These are phyloP conservation scores for Achlya hypogyna DNA, from an alignment of 352 stramenopile genomes.

Conservation along the genomic window DNA sequence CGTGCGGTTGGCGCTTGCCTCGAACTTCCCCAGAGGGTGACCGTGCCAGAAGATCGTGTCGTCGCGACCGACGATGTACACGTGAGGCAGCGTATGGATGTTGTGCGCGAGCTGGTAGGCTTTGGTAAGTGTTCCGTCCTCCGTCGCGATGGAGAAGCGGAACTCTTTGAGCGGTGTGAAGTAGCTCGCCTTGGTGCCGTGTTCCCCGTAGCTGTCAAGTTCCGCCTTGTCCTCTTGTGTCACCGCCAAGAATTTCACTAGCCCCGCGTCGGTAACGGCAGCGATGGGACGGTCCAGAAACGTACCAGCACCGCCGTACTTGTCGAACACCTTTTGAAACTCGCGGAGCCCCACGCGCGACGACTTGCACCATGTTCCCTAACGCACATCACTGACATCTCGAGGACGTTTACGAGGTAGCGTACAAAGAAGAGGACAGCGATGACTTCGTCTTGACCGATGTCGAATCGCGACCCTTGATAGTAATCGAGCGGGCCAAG, in stretches of 20 bases:
- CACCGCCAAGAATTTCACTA: conserved; percentile 48
- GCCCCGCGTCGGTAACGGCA: not conserved
- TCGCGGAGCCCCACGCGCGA: conserved; percentile 42
- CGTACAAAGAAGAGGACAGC: conserved; percentile 74
- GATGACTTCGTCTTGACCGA: conserved; percentile 52
- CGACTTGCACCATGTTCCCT: conserved; percentile 56
- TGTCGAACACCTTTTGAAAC: conserved; percentile 22
- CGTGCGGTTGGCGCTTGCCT: not conserved
- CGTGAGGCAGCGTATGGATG: conserved; percentile 6
- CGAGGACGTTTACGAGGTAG: not conserved
- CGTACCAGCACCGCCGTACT: conserved; percentile 6
- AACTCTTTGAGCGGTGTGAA: conserved; percentile 47
- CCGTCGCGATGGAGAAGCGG: conserved; percentile 50
- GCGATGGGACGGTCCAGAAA: not conserved
- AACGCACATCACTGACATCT: not conserved
- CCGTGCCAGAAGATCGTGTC: conserved; percentile 19
- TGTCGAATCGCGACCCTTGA: conserved; percentile 34
- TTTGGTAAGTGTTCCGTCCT: conserved; percentile 63
- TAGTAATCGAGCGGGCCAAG: conserved; percentile 50
- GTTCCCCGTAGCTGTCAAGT: conserved; percentile 46
- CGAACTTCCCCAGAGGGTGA: conserved; percentile 12
- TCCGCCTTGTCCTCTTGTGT: conserved; percentile 64
- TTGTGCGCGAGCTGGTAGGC: conserved; percentile 23
- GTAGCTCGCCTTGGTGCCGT: conserved; percentile 42
- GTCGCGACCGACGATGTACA: conserved; percentile 17